A percentile compares a stretch with the other conserved stretches of the same genome.
Conservation (phyloP, 768 basidiomycete species). For the Leccinum imitatum region DNA sequence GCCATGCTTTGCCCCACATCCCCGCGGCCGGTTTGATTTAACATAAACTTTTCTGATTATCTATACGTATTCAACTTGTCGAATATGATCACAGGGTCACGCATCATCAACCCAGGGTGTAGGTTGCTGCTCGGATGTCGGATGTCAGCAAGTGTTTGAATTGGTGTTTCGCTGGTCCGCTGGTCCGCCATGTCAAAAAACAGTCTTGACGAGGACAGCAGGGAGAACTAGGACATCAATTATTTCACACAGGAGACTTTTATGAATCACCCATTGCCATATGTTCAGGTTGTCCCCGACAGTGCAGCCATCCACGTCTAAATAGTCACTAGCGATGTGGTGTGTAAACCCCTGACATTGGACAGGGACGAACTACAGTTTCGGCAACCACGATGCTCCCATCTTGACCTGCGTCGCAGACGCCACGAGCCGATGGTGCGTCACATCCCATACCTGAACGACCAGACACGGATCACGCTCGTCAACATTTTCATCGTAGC, state of each 20-base stretch:
- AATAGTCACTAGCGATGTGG: no score
- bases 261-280: no score
- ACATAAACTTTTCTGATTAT: no score
- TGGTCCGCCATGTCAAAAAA: conserved; percentile 77
- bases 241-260: conserved; percentile 46
- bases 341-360: no score
- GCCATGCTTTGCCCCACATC: no score
- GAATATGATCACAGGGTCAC: conserved; percentile 84
- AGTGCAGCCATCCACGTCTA: no score
- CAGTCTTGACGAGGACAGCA: conserved; percentile 77
- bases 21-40: no score
- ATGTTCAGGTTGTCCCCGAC: no score
- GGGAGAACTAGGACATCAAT: conserved; percentile 71
- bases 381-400: conserved; percentile 20
- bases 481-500: neutral
- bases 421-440: conserved; percentile 41
- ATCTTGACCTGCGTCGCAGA: conserved; percentile 45
- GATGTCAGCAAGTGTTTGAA: conserved; percentile 68
- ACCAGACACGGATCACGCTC: neutral
- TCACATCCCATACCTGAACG: conserved; percentile 42
- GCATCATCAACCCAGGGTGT: conserved; percentile 82
- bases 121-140: conserved; percentile 81
- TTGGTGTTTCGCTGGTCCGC: conserved; percentile 73
- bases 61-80: conserved; percentile 65
- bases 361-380: conserved; percentile 10